Evolutionary conservation across 129 eudicot species (phyloP).

Genomic region (Kitagawia praeruptora): DNA sequence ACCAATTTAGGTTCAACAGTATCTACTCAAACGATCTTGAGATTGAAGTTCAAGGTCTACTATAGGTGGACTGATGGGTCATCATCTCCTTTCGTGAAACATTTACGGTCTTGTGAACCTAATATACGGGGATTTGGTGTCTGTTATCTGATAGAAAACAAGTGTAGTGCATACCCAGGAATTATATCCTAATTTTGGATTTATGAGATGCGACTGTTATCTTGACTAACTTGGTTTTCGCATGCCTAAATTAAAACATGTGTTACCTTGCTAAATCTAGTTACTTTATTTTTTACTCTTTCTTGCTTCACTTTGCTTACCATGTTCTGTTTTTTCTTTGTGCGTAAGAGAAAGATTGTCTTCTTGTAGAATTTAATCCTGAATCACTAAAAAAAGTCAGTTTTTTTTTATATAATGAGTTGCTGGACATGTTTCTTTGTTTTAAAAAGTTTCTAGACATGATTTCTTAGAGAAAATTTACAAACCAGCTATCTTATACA

Average conservation of each 20-base stretch:
- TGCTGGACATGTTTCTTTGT: neutral
- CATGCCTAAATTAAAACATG: neutral
- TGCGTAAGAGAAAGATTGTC: neutral
- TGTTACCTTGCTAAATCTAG: neutral
- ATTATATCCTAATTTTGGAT: slow-evolving; percentile 22
- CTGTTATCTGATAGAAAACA: slow-evolving; percentile 12
- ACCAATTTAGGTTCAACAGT: slow-evolving; percentile 42
- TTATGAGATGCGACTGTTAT: slow-evolving; percentile 24
- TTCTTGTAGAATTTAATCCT: slow-evolving; percentile 1
- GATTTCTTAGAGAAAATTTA: neutral
- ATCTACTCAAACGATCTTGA: slow-evolving; percentile 32
- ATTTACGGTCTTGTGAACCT: slow-evolving; percentile 1
- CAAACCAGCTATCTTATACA: neutral
- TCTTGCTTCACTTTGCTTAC: neutral
- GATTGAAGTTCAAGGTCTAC: slow-evolving; percentile 35
- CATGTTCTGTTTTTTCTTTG: neutral
- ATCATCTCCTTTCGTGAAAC: slow-evolving; percentile 16
- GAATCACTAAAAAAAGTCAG: neutral
- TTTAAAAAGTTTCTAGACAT: neutral
- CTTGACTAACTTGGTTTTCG: slow-evolving; percentile 9
- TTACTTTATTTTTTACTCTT: neutral
- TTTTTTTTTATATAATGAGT: neutral
- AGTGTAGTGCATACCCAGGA: slow-evolving; percentile 20
- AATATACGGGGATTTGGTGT: neutral
- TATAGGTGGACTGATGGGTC: slow-evolving; percentile 24